Percentiles rank a stretch among this genome's conserved stretches.
phyloP scores from a whole-genome alignment of 176 grass and related monocot species.

The Oropetium thomaeum region DNA sequence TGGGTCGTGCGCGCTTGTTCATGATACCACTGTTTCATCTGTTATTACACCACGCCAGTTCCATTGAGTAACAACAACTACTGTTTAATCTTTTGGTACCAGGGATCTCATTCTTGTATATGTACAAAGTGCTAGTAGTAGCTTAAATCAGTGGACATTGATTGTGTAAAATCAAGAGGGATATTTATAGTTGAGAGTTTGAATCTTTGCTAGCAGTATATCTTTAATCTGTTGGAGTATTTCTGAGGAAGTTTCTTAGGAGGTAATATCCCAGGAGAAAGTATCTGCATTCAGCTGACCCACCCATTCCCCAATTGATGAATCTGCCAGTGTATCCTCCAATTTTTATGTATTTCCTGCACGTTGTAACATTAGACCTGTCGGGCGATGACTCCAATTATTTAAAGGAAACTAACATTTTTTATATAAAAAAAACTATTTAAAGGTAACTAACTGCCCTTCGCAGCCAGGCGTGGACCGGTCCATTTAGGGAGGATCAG shows the following conservation, averaged over 20 bases:
- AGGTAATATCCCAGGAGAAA: not conserved
- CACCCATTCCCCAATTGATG: not conserved
- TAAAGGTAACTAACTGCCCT: too few species aligned
- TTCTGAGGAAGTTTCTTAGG: not conserved
- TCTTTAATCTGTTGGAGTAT: slow-evolving; percentile 23
- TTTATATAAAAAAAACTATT: too few species aligned
- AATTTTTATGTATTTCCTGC: too few species aligned
- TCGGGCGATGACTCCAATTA: too few species aligned
- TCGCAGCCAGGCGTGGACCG: too few species aligned
- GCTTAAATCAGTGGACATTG: not conserved
- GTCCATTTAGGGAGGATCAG: too few species aligned
- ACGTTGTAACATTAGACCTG: too few species aligned
- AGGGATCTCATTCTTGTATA: slow-evolving; percentile 10
- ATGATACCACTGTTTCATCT: not conserved
- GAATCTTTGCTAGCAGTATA: slow-evolving; percentile 15
- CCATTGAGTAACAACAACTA: not conserved
- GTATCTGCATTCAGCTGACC: not conserved
- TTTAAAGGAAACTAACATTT: too few species aligned
- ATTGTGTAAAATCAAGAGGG: not conserved
- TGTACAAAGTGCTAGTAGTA: slow-evolving; percentile 16
- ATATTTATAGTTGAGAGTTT: slow-evolving; percentile 20
- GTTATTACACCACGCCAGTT: not conserved
- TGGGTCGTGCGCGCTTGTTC: not conserved
- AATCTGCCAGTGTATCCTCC: not conserved
- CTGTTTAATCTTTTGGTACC: not conserved